These are phyloP conservation scores for Quercus engelmannii DNA, from an alignment of 306 rosid species.

Conservation along the genomic window DNA sequence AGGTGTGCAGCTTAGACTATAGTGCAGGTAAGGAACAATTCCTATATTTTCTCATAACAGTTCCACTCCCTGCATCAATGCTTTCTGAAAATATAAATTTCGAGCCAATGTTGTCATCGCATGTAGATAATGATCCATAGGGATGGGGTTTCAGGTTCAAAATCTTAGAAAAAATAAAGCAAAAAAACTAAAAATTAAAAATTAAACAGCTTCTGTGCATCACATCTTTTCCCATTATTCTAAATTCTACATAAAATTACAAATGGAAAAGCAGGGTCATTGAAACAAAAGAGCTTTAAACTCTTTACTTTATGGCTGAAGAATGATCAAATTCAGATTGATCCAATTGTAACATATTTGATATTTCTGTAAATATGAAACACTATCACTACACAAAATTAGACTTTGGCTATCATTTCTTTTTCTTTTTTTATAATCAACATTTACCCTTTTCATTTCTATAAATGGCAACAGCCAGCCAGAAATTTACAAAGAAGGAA, in stretches of 20 bases:
- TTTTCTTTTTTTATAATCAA: slow-evolving; percentile 10
- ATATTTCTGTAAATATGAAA: background rate
- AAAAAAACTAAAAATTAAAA: too few relatives aligned
- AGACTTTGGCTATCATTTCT: slow-evolving; percentile 8
- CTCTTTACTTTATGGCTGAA: slow-evolving; percentile 1
- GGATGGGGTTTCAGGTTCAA: too few relatives aligned
- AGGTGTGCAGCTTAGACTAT: too few relatives aligned
- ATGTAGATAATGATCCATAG: too few relatives aligned
- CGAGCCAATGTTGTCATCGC: background rate
- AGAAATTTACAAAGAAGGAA: slow-evolving; percentile 47
- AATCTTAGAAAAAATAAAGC: too few relatives aligned
- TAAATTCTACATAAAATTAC: background rate
- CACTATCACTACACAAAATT: slow-evolving; percentile 7
- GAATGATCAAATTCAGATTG: background rate
- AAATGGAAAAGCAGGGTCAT: background rate
- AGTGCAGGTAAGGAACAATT: too few relatives aligned
- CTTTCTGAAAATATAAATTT: background rate
- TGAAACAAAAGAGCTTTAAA: background rate
- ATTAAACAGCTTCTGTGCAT: background rate
- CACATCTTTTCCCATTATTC: background rate
- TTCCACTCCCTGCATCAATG: background rate
- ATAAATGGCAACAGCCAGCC: slow-evolving; percentile 6
- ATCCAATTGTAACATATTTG: background rate
- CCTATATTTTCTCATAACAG: background rate
- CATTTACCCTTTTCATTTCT: slow-evolving; percentile 29